These are phyloP conservation scores for Serendipita sp. DNA, from an alignment of 1,284 basidiomycete genomes.

Conservation along the genomic window DNA sequence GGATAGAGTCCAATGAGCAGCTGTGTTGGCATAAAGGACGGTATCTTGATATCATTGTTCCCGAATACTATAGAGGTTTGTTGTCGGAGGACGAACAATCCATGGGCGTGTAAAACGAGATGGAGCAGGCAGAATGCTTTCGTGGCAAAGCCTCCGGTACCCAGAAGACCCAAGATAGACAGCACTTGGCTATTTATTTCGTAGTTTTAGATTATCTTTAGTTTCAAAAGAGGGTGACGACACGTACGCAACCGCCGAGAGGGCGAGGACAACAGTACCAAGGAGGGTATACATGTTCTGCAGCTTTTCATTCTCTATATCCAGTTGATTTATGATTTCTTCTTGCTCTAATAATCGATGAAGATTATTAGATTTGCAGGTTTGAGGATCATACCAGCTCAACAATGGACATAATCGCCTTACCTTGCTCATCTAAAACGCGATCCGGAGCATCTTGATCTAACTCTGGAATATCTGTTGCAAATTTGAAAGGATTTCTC, in stretches of 20 bases:
- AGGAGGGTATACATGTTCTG: not conserved
- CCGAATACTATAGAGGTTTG: not conserved
- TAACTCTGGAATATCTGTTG: not conserved
- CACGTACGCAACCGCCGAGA: not conserved
- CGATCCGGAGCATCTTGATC: conserved; percentile 6
- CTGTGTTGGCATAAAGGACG: not conserved
- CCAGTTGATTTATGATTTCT: not conserved
- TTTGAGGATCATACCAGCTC: not conserved
- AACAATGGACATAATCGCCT: not conserved
- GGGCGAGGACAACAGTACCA: not conserved
- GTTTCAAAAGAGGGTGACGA: not conserved
- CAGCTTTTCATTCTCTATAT: not conserved
- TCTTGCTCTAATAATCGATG: conserved; percentile 3
- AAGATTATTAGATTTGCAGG: not conserved
- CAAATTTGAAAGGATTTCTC: conserved; percentile 2
- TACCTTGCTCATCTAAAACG: conserved; percentile 1
- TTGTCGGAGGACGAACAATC: not conserved
- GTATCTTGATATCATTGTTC: not conserved
- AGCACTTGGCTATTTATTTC: not conserved
- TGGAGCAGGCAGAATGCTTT: not conserved
- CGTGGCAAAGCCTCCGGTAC: not conserved
- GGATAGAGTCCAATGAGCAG: not conserved
- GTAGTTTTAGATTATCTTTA: not conserved
- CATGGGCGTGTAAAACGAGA: not conserved
- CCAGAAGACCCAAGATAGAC: not conserved